phyloP scores from a whole-genome alignment of 106 monocot genomes.

The Dioscorea dumetorum region DNA sequence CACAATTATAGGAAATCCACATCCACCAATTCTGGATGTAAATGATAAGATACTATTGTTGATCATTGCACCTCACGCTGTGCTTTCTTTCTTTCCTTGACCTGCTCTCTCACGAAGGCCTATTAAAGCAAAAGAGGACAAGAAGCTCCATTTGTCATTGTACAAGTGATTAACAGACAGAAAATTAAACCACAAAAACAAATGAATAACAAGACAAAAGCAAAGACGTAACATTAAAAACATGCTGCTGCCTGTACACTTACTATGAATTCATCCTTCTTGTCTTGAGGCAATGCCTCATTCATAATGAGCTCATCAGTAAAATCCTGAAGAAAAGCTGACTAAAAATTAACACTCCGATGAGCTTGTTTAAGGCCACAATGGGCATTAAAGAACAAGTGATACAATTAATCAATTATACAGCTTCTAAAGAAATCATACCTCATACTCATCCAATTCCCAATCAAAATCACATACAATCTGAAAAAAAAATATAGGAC shows the following conservation, averaged over 20 bases:
- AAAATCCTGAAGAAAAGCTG: slow-evolving; percentile 48
- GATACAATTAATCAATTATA: no score
- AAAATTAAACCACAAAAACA: background rate
- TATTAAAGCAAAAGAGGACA: slow-evolving; percentile 16
- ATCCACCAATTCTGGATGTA: background rate
- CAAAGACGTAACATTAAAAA: background rate
- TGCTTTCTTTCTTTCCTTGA: slow-evolving; percentile 64
- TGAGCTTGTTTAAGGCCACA: no score
- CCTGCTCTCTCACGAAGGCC: slow-evolving; percentile 69
- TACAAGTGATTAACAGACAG: background rate
- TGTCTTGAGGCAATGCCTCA: slow-evolving; percentile 53
- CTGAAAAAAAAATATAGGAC: slow-evolving; percentile 32
- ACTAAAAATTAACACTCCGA: no score
- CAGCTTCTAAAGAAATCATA: slow-evolving; percentile 2
- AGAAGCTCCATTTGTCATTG: background rate
- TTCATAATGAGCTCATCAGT: slow-evolving; percentile 46
- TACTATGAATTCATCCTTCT: slow-evolving; percentile 87
- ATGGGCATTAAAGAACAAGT: no score
- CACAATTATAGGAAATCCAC: background rate
- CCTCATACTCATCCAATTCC: slow-evolving; percentile 63
- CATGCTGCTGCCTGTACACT: background rate
- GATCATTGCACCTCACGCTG: slow-evolving; percentile 49
- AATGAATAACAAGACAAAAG: background rate
- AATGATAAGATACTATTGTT: background rate
- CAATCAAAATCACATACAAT: slow-evolving; percentile 70